phyloP scores from a whole-genome alignment of 106 monocot genomes.

The Acorus calamus region DNA sequence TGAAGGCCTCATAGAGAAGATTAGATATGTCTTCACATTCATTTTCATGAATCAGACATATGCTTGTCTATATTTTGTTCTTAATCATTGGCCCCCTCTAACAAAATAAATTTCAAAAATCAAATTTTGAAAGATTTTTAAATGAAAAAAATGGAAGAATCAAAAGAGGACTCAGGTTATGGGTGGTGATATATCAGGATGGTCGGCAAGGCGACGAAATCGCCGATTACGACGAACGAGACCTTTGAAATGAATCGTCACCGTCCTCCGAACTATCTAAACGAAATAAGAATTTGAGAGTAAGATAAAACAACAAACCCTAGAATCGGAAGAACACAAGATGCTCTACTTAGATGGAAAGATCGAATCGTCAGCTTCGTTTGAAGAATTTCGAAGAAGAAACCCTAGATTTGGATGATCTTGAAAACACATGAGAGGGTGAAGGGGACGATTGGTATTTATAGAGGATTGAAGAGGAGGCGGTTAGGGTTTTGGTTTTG shows the following conservation, averaged over 20 bases:
- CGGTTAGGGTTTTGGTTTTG: too few species aligned
- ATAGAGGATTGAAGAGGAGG: too few species aligned
- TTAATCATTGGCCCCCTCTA: constrained; percentile 59
- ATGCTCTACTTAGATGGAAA: too few species aligned
- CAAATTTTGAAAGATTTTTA: not conserved
- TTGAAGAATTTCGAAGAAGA: too few species aligned
- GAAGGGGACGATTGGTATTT: too few species aligned
- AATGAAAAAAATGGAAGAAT: not conserved
- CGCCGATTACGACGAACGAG: constrained; percentile 81
- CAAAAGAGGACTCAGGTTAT: constrained; percentile 48
- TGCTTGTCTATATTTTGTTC: constrained; percentile 46
- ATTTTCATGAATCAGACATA: constrained; percentile 59
- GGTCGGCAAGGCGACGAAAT: constrained; percentile 57
- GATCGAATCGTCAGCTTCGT: too few species aligned
- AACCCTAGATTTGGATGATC: too few species aligned
- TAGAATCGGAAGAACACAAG: too few species aligned
- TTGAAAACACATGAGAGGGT: too few species aligned
- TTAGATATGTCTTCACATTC: constrained; percentile 14
- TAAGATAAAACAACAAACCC: too few species aligned
- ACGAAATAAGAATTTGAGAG: too few species aligned
- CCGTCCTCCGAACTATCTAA: not conserved
- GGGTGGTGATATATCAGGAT: constrained; percentile 88
- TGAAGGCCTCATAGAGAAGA: constrained; percentile 66
- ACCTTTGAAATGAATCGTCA: constrained; percentile 45
- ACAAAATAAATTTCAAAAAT: constrained; percentile 2